A percentile compares a stretch with the other conserved stretches of the same genome.
phyloP scores from a whole-genome alignment of 2,329 filamentous ascomycete genomes.

The Sclerotinia borealis region DNA sequence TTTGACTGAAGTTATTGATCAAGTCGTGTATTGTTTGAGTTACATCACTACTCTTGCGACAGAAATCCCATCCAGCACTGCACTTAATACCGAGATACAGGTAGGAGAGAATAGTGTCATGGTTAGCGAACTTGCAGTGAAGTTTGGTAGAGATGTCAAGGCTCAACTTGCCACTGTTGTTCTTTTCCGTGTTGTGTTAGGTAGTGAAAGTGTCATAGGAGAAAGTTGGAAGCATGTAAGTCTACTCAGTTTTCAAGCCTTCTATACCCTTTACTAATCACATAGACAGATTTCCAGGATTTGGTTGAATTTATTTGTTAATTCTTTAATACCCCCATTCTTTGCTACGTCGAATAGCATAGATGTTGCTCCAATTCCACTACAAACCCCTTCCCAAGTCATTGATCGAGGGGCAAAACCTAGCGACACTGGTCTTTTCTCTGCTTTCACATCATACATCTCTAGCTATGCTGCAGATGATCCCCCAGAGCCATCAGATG shows the following conservation, averaged over 20 bases:
- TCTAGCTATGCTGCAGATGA: slow-evolving; percentile 99
- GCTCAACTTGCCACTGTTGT: slow-evolving; percentile 91
- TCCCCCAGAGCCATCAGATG: slow-evolving; percentile 92
- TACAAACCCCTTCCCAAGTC: slow-evolving; percentile 86
- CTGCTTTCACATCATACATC: slow-evolving; percentile 91
- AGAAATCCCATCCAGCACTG: slow-evolving; percentile 70
- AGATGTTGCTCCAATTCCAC: slow-evolving; percentile 72
- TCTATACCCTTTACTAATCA: slow-evolving; percentile 34
- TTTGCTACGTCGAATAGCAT: slow-evolving; percentile 51
- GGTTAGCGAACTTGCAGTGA: slow-evolving; percentile 96
- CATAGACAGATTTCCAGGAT: slow-evolving; percentile 70
- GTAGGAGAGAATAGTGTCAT: slow-evolving; percentile 88
- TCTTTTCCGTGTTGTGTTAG: slow-evolving; percentile 85
- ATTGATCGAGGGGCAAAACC: slow-evolving; percentile 79
- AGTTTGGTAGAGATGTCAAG: slow-evolving; percentile 88
- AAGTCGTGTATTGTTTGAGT: slow-evolving; percentile 84
- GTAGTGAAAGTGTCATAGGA: slow-evolving; percentile 71
- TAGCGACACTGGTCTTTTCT: slow-evolving; percentile 80
- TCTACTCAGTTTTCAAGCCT: slow-evolving; percentile 19
- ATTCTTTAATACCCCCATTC: slow-evolving; percentile 82
- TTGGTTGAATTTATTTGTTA: slow-evolving; percentile 92
- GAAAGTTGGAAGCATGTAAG: slow-evolving; percentile 74
- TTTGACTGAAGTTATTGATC: slow-evolving; percentile 80
- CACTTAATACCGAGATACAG: slow-evolving; percentile 92
- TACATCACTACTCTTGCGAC: slow-evolving; percentile 84